Conservation (phyloP, 306 rosid species). For the Chamaecrista fasciculata region DNA sequence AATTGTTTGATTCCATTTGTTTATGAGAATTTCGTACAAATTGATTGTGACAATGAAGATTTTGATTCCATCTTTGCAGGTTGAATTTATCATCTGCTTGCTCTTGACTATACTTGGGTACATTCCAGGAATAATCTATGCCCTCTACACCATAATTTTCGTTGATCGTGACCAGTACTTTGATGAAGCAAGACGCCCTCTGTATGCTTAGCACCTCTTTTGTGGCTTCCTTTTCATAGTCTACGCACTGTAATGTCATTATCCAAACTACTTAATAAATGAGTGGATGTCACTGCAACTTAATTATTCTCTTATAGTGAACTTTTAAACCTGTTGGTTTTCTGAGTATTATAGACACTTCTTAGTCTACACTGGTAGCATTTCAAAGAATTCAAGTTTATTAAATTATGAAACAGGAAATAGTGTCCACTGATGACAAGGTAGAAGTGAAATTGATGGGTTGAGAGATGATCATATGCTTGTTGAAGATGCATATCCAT, state of each 20-base stretch:
- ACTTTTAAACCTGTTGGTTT: no score
- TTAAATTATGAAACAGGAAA: neutral
- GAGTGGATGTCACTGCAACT: neutral
- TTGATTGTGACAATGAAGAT: conserved; percentile 12
- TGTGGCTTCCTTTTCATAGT: neutral
- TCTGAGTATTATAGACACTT: no score
- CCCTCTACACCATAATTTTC: conserved; percentile 73
- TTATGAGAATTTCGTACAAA: neutral
- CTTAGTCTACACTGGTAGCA: no score
- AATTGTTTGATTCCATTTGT: neutral
- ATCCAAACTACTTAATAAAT: conserved; percentile 4
- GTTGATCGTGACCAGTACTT: conserved; percentile 89
- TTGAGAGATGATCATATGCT: neutral
- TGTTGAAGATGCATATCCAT: neutral
- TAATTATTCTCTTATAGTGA: no score
- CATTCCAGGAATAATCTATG: conserved; percentile 91
- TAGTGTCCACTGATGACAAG: neutral
- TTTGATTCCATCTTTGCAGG: conserved; percentile 43
- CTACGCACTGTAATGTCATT: neutral
- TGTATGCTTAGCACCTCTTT: conserved; percentile 33
- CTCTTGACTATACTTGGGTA: conserved; percentile 79
- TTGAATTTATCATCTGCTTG: conserved; percentile 83
- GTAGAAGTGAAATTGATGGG: neutral
- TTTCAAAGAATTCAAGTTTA: neutral
- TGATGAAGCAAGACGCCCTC: conserved; percentile 84